phyloP scores from a whole-genome alignment of 2,329 filamentous ascomycete genomes.

The Pestalotiopsis sp. region DNA sequence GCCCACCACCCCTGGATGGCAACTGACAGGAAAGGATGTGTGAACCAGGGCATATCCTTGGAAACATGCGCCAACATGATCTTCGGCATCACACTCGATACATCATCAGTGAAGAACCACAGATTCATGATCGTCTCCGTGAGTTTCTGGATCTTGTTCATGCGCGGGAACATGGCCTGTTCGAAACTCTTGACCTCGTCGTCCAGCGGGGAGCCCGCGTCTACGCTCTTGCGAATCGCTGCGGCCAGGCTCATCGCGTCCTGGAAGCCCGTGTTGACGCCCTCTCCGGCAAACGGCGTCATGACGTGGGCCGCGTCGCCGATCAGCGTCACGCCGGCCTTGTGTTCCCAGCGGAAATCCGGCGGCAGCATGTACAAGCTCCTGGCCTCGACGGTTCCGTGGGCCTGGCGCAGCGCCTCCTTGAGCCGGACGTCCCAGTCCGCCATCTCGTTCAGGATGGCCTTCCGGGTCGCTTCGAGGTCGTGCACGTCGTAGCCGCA shows the following conservation, averaged over 20 bases:
- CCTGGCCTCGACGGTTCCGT: slow-evolving; percentile 40
- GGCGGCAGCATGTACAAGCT: slow-evolving; percentile 57
- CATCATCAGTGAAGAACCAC: slow-evolving; percentile 44
- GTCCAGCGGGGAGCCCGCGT: slow-evolving; percentile 21
- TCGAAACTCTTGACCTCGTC: slow-evolving; percentile 41
- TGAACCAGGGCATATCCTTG: background rate
- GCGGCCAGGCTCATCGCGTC: slow-evolving; percentile 54
- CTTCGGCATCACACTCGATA: background rate
- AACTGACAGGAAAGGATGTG: slow-evolving; percentile 4
- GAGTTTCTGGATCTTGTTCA: slow-evolving; percentile 39
- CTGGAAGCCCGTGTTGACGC: slow-evolving; percentile 59
- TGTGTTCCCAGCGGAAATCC: slow-evolving; percentile 49
- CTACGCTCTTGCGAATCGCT: slow-evolving; percentile 37
- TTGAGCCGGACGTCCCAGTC: slow-evolving; percentile 45
- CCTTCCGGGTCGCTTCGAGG: slow-evolving; percentile 38
- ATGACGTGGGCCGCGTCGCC: slow-evolving; percentile 65
- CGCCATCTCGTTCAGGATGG: slow-evolving; percentile 37
- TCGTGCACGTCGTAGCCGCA: slow-evolving; percentile 47
- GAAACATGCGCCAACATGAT: background rate
- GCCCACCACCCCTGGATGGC: slow-evolving; percentile 10
- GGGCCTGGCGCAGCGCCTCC: slow-evolving; percentile 42
- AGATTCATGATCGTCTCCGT: slow-evolving; percentile 46
- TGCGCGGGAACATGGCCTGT: slow-evolving; percentile 39
- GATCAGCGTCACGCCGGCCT: slow-evolving; percentile 53
- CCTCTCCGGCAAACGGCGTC: slow-evolving; percentile 60